Percentiles rank a stretch among this genome's conserved stretches.
phyloP scores from a whole-genome alignment of 1,139 yeast genomes.

The Sugiyamaella xylanicola region DNA sequence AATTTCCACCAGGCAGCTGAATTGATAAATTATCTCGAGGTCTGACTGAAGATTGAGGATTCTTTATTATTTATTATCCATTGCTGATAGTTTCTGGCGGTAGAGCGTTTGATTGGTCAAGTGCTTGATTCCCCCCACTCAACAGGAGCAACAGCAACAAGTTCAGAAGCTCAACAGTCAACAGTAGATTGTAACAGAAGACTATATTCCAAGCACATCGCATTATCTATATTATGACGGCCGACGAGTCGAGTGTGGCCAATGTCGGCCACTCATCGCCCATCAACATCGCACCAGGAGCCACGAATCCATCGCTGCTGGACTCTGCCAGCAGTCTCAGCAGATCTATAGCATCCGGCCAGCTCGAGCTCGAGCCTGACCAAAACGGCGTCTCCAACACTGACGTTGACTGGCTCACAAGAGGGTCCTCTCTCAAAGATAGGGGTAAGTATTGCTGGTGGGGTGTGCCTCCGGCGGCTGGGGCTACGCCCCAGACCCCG shows the following conservation, averaged over 20 bases:
- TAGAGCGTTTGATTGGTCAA: too few species aligned
- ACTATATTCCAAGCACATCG: neutral
- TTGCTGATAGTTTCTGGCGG: too few species aligned
- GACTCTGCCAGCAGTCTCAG: neutral
- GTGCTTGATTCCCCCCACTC: too few species aligned
- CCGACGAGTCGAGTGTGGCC: neutral
- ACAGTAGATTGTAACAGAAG: neutral
- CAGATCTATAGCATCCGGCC: neutral
- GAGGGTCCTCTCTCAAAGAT: slow-evolving; percentile 58
- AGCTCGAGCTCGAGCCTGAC: slow-evolving; percentile 19
- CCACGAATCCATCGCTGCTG: neutral
- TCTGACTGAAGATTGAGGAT: too few species aligned
- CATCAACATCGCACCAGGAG: slow-evolving; percentile 5
- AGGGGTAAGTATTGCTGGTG: slow-evolving; percentile 35
- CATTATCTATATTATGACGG: neutral
- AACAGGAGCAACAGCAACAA: too few species aligned
- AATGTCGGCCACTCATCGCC: slow-evolving; percentile 3
- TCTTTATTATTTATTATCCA: too few species aligned
- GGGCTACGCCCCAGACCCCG: too few species aligned
- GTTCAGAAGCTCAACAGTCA: too few species aligned
- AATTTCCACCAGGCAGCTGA: too few species aligned
- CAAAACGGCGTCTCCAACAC: slow-evolving; percentile 62
- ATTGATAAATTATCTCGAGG: too few species aligned
- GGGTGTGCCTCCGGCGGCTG: slow-evolving; percentile 8
- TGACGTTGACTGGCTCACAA: slow-evolving; percentile 75